phyloP scores from a whole-genome alignment of 2,329 filamentous ascomycete species.

The Gaeumannomyces tritici region DNA sequence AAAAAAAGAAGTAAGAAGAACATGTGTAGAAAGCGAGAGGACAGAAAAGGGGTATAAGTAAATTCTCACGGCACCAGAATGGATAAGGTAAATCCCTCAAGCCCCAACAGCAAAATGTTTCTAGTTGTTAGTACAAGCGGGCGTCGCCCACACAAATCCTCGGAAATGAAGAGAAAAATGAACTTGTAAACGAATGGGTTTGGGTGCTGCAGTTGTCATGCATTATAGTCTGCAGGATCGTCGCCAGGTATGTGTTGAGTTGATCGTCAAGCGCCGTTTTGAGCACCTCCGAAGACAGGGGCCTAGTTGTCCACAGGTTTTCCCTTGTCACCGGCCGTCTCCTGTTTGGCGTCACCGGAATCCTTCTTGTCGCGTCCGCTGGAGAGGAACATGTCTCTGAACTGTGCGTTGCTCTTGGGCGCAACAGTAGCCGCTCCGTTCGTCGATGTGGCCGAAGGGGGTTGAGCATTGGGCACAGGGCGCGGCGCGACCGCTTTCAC shows the following conservation, averaged over 20 bases:
- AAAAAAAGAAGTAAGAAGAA: background rate
- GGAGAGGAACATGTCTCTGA: constrained; percentile 19
- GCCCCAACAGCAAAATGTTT: background rate
- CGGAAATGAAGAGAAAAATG: background rate
- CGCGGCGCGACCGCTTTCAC: constrained; percentile 8
- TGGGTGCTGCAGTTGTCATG: too few relatives aligned
- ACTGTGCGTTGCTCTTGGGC: constrained; percentile 20
- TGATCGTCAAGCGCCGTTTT: background rate
- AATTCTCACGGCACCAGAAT: background rate
- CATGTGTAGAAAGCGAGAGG: background rate
- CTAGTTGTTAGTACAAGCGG: background rate
- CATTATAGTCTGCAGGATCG: background rate
- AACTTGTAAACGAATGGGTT: background rate
- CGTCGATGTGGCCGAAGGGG: constrained; percentile 6
- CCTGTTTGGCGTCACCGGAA: constrained; percentile 1
- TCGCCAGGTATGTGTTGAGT: background rate
- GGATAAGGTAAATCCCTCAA: constrained; percentile 1
- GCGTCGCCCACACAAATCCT: background rate
- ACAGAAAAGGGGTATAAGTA: constrained; percentile 4
- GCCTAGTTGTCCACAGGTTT: constrained; percentile 6
- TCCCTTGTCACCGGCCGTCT: background rate
- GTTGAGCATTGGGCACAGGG: constrained; percentile 8
- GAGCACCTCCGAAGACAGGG: background rate
- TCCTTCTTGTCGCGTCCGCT: constrained; percentile 3
- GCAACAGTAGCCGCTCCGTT: constrained; percentile 14